Base-by-base conservation (phyloP, 176 grass and related monocot genomes). In the Neostapfia colusana region DNA sequence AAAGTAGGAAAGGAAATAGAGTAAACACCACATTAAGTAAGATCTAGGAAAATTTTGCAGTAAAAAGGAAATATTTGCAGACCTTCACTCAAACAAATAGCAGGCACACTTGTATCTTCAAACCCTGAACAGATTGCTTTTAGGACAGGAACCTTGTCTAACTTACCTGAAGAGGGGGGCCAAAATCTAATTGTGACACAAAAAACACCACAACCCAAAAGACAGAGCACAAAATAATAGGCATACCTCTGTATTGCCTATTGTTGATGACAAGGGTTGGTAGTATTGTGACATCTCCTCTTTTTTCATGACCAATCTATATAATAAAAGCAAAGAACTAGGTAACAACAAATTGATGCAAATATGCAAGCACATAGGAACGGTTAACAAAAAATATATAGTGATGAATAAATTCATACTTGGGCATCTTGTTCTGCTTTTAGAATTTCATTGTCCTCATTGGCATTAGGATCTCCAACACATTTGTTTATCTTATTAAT, bases 51-150 rank as follows among this genome's bases (percentile, higher is more conserved):
- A 80, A 81, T 25, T 75, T 66, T 71, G 18, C 10, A 35, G 1
- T 36, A 50, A n/a, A 75, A 91, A 12, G 10, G 21, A 37, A 72
- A 81, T 46, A 31, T 1, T 68, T 49, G 70, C 69, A 55, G 53
- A 97, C 93, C 93, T 72, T 89, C 75, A 49, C 90, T 97, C 60
- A 97, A 89, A 84, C 93, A 97, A 90, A 86, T 71, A 73, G 87
- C 59, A 24, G 93, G 93, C 40, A 90, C 93, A 28, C 87, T 97
- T 65, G 85, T 97, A 82, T 97, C 93, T 81, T 97, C 84, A 75
- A 96, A 97, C 71, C 90, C 93, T 39, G 93, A 81, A 74, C 93
- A 97, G 42, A 97, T 83, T 50, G 93, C 93, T 86, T 97, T 97
- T 63, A 97, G 82, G 46, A 97, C 90, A 31, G 90, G 84, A 82